Base-by-base conservation (phyloP, 169 alveolate genomes). In the Cryptosporidium baileyi region DNA sequence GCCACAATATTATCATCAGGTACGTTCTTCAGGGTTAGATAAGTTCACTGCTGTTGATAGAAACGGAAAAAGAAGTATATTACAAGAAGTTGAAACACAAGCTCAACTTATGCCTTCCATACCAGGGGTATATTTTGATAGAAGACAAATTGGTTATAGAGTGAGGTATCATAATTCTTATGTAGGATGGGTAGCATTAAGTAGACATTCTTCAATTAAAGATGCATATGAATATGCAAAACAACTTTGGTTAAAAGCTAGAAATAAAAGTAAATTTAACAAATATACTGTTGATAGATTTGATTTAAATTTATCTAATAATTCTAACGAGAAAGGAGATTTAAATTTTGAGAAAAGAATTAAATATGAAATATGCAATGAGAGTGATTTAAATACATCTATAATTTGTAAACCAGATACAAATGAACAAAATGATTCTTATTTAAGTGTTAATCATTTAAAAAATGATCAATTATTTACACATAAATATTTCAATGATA, bases 171-270 rank as follows among this genome's bases (percentile, higher is more conserved):
- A 74, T 38, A 74, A 74, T 28, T 54, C 85, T 8, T 74, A 74
- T 38, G 67, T 74, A 22, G 85, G 85, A 15, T 74, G 85, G 85
- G 85, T 74, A 51, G 85, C 85, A 4, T 36, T 74, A 61, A 74
- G 85, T 11, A 74, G 85, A 43, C 67, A 74, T 74, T 54, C 65
- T 38, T 74, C 85, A 38, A 74, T 74, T 8, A 74, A 74, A 41
- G 85, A 74, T 22, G 85, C 85, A 51, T 74, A 74, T 40, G 85
- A 74, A 47, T 74, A 54, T 51, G 85, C 85, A 40, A 74, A 74
- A 57, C 63, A 74, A 22, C 57, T 74, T 4, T 74, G 85, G 85
- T 40, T 57, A 24, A 59, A 74, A 9, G 85, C 85, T 11, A 74
- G 85, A 57, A 74, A 51, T 40, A 74, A 51, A 22, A 57, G 85